Evolutionary conservation across 2,329 filamentous ascomycete species (phyloP), one percentile per base, ranked within the genome.

Genomic region (Pestalotiopsis sp.): DNA sequence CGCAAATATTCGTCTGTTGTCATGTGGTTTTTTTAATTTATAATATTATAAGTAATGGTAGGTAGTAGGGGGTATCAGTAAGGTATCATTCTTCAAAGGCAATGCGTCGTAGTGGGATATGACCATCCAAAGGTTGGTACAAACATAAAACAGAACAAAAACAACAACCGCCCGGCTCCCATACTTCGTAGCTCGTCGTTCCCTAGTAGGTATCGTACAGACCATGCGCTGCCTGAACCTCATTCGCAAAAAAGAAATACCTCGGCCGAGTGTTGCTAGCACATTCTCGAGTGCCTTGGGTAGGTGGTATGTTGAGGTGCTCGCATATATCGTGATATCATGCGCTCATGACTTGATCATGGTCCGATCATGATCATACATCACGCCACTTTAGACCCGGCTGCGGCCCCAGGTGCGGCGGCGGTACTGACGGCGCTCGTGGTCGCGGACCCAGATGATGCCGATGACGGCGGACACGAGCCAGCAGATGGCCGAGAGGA

Each of bases 401-500:
- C 75, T 75, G 45, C 73, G 66, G 66, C 70, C 68, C 73, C 73
- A 77, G 38, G 66, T 73, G 25, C 76, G 76, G 70, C 78, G 77
- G n/a, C 74, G 73, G 70, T 77, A 78, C 58, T 69, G 59, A 20
- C 74, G 74, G 45, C 77, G 73, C 27, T 80, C 81, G 68, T 78
- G 81, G 70, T 81, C 80, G 69, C 81, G 84, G 23, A 86, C 81
- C 86, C 86, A 89, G 76, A 86, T 83, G 73, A 88, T 76, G 60
- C 85, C 88, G 58, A 93, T 75, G 23, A 91, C 75, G 17, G 85
- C 86, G 61, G 89, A 92, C 13, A 83, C 87, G 56, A 94, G 85
- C 92, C 92, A 94, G 75, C 90, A 83, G 72, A 92, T 85, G 67
- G 91, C 91, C 2, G 90, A 91, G 67, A 94, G 80, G 81, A 94